phyloP scores from a whole-genome alignment of 192 early-diverging fungal species.

The Thamnidium elegans region DNA sequence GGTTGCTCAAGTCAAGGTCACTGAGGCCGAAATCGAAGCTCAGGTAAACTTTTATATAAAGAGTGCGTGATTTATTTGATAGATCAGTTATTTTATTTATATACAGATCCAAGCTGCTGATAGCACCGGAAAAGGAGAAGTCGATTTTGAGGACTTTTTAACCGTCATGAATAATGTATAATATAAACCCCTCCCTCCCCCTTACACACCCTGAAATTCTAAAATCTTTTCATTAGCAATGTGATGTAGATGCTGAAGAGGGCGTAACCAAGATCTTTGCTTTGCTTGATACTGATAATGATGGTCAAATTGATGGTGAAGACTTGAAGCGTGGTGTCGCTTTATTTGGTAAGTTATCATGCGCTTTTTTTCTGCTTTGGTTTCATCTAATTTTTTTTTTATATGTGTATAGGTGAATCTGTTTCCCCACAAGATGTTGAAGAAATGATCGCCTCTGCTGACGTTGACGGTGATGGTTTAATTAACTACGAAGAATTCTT shows the following conservation, averaged over 20 bases:
- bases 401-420: conserved; percentile 9
- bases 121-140: neutral
- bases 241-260: conserved; percentile 30
- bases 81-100: too few species aligned
- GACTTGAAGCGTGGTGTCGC: conserved; percentile 29
- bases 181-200: neutral
- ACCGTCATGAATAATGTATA: conserved; percentile 31
- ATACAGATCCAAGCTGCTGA: conserved; percentile 19
- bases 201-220: neutral
- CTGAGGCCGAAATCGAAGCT: conserved; percentile 22
- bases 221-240: conserved; percentile 19
- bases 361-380: neutral
- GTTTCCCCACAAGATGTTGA: conserved; percentile 5
- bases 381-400: neutral
- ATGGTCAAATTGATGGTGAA: conserved; percentile 27
- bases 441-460: conserved; percentile 50
- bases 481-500: conserved; percentile 92
- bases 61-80: neutral
- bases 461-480: conserved; percentile 82
- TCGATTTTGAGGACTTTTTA: conserved; percentile 31
- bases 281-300: conserved; percentile 27
- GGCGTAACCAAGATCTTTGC: conserved; percentile 26
- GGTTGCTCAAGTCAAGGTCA: conserved; percentile 20
- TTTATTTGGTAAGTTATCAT: conserved; percentile 29
- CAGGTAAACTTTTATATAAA: conserved; percentile 20